Base-by-base conservation (phyloP, 306 rosid species). In the Arachis hypogaea region DNA sequence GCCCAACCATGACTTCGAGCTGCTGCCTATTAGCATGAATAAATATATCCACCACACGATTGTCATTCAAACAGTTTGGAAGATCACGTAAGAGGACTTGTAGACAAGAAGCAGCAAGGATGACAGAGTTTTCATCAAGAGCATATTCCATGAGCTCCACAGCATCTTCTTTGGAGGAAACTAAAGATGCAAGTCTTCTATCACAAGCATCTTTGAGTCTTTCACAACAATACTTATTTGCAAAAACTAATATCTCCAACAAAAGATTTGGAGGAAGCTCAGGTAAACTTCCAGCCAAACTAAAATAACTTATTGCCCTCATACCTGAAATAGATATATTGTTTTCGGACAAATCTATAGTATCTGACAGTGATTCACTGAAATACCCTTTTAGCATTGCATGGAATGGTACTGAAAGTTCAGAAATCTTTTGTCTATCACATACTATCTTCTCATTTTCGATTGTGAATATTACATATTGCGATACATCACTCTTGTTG, bases 371-470 rank as follows among this genome's bases (percentile, higher is more conserved):
- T 54, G 98, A 93, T 77, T 93, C 98, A 7, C 90, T 84, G 87
- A 93, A 93, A 72, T 84, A 75, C 36, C 98, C 98, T 73, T 88
- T 93, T 5, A 93, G 96, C 98, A 93, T 93, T 75, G 98, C 89
- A 71, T 75, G 86, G 83, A 93, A 93, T 44, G 98, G 96, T 28
- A 80, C 88, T 6, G 96, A 89, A 81, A 90, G 97, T 81, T 87
- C 83, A 16, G 98, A 93, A 68, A 90, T 83, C 63, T 79, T 90
- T 66, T 81, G 84, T 82, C 96, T 87, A 69, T 93, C 96, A 85
- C 98, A 93, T 49, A 85, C 82, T 73, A 93, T 85, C 54, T 78
- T 85, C 65, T 93, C 98, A 78, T 78, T 82, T 71, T 89, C 90
- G 51, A 93, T 82, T 12, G 51, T 82, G 83, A 93, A 90, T 63